A percentile compares a stretch with the other conserved stretches of the same genome.
Conservation (phyloP, 331 rosid genomes). For the Arachis monticola region DNA sequence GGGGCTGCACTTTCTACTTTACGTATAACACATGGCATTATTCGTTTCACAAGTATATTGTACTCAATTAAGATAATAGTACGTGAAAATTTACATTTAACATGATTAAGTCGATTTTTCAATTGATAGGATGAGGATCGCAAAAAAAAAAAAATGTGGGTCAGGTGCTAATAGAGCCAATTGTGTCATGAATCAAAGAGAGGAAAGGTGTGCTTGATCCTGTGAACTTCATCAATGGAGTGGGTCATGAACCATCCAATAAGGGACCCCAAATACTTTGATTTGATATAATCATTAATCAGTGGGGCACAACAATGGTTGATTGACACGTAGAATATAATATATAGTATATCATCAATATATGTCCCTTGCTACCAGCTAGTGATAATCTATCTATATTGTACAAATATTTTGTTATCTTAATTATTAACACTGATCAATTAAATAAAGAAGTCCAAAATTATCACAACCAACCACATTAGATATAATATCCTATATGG, state of each 20-base stretch:
- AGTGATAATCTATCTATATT: too few species aligned
- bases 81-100: too few species aligned
- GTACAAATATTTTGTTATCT: too few species aligned
- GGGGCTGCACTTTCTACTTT: too few species aligned
- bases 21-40: too few species aligned
- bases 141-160: constrained; percentile 35
- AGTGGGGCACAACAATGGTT: constrained; percentile 42
- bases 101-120: too few species aligned
- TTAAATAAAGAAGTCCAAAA: constrained; percentile 16
- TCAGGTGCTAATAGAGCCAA: constrained; percentile 51
- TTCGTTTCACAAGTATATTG: too few species aligned
- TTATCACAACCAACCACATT: constrained; percentile 26
- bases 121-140: too few species aligned
- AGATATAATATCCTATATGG: constrained; percentile 2
- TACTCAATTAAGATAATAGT: too few species aligned
- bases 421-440: constrained; percentile 19
- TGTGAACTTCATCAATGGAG: constrained; percentile 59
- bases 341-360: too few species aligned
- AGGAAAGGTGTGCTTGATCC: constrained; percentile 44
- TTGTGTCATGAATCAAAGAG: constrained; percentile 45
- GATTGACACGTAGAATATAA: constrained; percentile 32
- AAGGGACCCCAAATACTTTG: constrained; percentile 45
- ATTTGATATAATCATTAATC: constrained; percentile 36
- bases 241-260: constrained; percentile 47
- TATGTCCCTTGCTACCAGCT: too few species aligned